Evolutionary conservation across 352 stramenopile genomes (phyloP).

Genomic region (Peronospora destructor): DNA sequence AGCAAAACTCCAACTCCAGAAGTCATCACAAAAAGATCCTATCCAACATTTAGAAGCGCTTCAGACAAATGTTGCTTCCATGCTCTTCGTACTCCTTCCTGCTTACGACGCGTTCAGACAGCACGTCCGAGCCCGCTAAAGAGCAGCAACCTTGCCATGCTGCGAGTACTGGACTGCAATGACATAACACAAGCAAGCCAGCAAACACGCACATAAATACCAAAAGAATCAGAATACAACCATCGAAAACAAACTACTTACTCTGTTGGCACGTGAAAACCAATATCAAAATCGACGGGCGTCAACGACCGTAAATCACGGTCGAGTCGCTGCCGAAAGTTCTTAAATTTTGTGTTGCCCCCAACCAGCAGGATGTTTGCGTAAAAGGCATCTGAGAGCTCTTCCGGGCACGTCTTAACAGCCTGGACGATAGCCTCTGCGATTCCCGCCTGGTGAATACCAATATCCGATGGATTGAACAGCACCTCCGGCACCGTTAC

Average conservation of each 20-base stretch:
- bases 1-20: neutral
- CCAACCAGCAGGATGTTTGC: conserved; percentile 84
- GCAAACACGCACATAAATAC: neutral
- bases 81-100: conserved; percentile 75
- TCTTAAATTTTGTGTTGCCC: conserved; percentile 82
- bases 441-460: conserved; percentile 81
- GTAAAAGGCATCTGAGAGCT: conserved; percentile 71
- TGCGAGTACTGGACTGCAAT: conserved; percentile 42
- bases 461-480: conserved; percentile 90
- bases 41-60: conserved; percentile 24
- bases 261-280: conserved; percentile 38
- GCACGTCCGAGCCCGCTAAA: conserved; percentile 27
- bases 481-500: conserved; percentile 87
- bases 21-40: neutral
- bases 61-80: conserved; percentile 58
- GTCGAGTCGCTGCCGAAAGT: conserved; percentile 71
- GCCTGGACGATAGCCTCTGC: conserved; percentile 81
- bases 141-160: conserved; percentile 52
- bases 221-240: neutral
- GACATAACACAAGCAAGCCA: conserved; percentile 5
- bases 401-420: conserved; percentile 66
- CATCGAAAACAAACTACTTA: conserved; percentile 26
- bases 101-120: conserved; percentile 38
- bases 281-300: conserved; percentile 41
- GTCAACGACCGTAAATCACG: conserved; percentile 55